These are phyloP conservation scores for Cucurbitaria berberidis DNA, from an alignment of 2,329 filamentous ascomycete genomes.

Conservation along the genomic window DNA sequence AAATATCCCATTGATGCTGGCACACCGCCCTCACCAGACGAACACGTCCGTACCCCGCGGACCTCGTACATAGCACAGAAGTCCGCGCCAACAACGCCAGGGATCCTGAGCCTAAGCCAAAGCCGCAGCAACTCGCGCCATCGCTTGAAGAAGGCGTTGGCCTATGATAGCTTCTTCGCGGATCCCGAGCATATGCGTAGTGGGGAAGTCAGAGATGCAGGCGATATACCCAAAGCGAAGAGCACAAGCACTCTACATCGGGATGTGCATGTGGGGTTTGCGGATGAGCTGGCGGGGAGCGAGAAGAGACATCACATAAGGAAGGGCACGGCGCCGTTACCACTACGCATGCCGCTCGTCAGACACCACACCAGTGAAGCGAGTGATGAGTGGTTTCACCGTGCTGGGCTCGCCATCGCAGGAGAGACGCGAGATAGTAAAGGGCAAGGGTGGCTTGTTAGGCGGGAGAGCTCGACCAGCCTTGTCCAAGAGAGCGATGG, in stretches of 20 bases:
- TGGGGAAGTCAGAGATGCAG: constrained; percentile 27
- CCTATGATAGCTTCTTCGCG: constrained; percentile 44
- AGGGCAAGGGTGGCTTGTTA: constrained; percentile 66
- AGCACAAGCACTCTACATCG: constrained; percentile 51
- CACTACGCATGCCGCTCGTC: constrained; percentile 30
- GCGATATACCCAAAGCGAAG: constrained; percentile 55
- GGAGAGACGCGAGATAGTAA: constrained; percentile 65
- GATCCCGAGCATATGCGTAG: constrained; percentile 18
- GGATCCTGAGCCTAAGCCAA: constrained; percentile 54
- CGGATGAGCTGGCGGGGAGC: constrained; percentile 14
- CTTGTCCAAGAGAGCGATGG: constrained; percentile 52
- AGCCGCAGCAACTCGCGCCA: constrained; percentile 45
- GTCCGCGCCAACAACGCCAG: constrained; percentile 57
- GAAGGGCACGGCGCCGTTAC: constrained; percentile 40
- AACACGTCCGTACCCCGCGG: constrained; percentile 35
- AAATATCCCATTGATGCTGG: constrained; percentile 59
- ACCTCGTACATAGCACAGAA: constrained; percentile 57
- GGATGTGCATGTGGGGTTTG: constrained; percentile 40
- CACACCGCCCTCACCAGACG: constrained; percentile 42
- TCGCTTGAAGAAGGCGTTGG: constrained; percentile 43
- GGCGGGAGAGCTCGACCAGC: constrained; percentile 62
- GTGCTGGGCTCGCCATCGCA: constrained; percentile 63
- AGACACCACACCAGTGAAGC: constrained; percentile 41
- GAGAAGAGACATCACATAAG: constrained; percentile 34
- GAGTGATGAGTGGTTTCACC: constrained; percentile 64